These are phyloP conservation scores for Claviceps arundinis DNA, from an alignment of 2,329 filamentous ascomycete species.

Conservation along the genomic window DNA sequence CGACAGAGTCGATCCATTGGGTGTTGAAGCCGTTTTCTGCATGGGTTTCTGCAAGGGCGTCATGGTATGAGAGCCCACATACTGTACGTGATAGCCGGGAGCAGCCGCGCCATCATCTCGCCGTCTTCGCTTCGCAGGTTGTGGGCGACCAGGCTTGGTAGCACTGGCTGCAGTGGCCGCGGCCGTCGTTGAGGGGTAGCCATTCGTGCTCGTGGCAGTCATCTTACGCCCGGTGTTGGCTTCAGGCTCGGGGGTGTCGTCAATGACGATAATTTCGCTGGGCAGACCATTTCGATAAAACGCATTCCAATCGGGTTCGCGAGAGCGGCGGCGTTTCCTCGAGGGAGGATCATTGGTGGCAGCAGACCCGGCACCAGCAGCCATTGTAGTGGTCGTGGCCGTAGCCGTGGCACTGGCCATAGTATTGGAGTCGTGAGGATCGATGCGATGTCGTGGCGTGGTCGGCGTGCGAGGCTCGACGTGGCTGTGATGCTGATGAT, in stretches of 20 bases:
- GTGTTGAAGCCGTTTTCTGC: conserved; percentile 27
- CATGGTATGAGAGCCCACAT: conserved; percentile 57
- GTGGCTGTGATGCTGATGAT: conserved; percentile 8
- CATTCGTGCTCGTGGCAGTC: conserved; percentile 12
- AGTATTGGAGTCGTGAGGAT: conserved; percentile 11
- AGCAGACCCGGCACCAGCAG: conserved; percentile 14
- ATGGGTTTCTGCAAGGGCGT: conserved; percentile 48
- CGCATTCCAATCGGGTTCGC: conserved; percentile 61
- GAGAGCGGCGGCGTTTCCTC: conserved; percentile 43
- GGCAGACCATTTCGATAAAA: conserved; percentile 77
- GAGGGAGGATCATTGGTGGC: conserved; percentile 18
- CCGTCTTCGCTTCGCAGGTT: conserved; percentile 62
- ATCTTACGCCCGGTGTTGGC: conserved; percentile 28
- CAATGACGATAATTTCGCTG: conserved; percentile 76
- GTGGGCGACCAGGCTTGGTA: conserved; percentile 19
- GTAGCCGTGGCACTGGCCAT: conserved; percentile 9
- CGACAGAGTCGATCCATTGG: conserved; percentile 59
- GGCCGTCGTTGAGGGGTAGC: conserved; percentile 14
- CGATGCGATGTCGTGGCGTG: conserved; percentile 5
- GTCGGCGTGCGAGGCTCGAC: conserved; percentile 13
- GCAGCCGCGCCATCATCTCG: conserved; percentile 41
- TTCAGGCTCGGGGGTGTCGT: conserved; percentile 53
- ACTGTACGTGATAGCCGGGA: conserved; percentile 58
- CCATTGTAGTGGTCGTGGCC: conserved; percentile 5
- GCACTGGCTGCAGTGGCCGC: conserved; percentile 13